These are phyloP conservation scores for Chalciporus pseudorubinellus DNA, from an alignment of 768 basidiomycete species.

Conservation along the genomic window DNA sequence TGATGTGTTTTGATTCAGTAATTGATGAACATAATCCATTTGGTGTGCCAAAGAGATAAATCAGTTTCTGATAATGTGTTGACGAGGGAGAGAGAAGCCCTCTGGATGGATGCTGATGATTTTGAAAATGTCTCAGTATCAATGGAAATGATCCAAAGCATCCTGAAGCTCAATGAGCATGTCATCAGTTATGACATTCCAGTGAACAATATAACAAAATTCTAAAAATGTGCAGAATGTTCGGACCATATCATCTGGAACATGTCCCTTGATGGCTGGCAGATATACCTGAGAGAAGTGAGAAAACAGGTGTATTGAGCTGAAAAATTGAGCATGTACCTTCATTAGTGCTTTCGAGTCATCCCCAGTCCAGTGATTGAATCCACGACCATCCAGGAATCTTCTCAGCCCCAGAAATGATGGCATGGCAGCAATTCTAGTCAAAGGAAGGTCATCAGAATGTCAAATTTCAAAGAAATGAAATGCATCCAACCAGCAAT, in stretches of 20 bases:
- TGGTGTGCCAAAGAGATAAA: constrained; percentile 29
- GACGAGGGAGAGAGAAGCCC: constrained; percentile 27
- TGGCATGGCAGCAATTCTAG: background rate
- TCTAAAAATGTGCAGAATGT: no score
- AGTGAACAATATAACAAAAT: no score
- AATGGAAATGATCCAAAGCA: constrained; percentile 22
- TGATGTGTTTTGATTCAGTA: constrained; percentile 35
- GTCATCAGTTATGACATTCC: constrained; percentile 16
- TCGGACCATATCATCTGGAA: constrained; percentile 24
- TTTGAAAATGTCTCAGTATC: constrained; percentile 15
- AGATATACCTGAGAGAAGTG: constrained; percentile 22
- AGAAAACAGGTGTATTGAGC: background rate
- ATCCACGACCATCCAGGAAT: background rate
- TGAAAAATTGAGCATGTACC: background rate
- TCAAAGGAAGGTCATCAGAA: no score
- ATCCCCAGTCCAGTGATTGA: constrained; percentile 2
- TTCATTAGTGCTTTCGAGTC: constrained; percentile 2
- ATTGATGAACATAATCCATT: constrained; percentile 38
- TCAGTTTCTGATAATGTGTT: constrained; percentile 32
- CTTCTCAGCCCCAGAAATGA: background rate
- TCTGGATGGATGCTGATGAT: constrained; percentile 11
- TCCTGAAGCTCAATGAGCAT: constrained; percentile 17
- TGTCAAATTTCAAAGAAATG: no score
- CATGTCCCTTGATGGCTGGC: constrained; percentile 21
- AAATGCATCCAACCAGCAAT: no score